A percentile compares a stretch with the other conserved stretches of the same genome.
Evolutionary conservation across 2,329 filamentous ascomycete species (phyloP).

Genomic region (Colletotrichum sp.): DNA sequence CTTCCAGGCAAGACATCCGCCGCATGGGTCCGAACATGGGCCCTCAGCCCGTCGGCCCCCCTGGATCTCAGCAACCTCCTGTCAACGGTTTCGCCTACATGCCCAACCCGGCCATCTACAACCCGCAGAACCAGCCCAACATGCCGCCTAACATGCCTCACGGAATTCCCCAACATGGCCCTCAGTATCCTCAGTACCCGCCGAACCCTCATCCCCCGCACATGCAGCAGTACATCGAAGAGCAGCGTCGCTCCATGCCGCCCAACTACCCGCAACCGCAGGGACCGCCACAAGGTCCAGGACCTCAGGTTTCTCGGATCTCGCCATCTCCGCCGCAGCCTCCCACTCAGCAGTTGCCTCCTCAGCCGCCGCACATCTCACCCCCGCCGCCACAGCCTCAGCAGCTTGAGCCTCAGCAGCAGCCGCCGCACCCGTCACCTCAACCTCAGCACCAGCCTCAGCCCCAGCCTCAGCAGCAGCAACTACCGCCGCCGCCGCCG

Average conservation of each 20-base stretch:
- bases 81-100: constrained; percentile 82
- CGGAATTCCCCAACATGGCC: constrained; percentile 37
- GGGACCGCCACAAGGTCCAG: constrained; percentile 48
- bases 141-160: constrained; percentile 45
- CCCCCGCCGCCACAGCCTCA: constrained; percentile 57
- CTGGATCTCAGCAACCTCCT: constrained; percentile 56
- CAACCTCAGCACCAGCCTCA: constrained; percentile 42
- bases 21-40: constrained; percentile 77
- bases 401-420: constrained; percentile 35
- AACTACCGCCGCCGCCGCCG: constrained; percentile 44
- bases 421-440: constrained; percentile 32
- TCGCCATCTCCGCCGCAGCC: constrained; percentile 67
- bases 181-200: constrained; percentile 41
- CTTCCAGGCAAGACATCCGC: constrained; percentile 80
- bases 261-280: constrained; percentile 63
- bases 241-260: constrained; percentile 77
- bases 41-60: constrained; percentile 65
- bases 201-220: constrained; percentile 33
- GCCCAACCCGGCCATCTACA: constrained; percentile 86
- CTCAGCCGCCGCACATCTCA: constrained; percentile 54
- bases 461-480: constrained; percentile 45
- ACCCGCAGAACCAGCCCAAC: constrained; percentile 59
- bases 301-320: constrained; percentile 49
- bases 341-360: constrained; percentile 55
- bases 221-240: constrained; percentile 76